Conservation (phyloP, 768 basidiomycete species). For the Lanmaoa pseudosensibilis region DNA sequence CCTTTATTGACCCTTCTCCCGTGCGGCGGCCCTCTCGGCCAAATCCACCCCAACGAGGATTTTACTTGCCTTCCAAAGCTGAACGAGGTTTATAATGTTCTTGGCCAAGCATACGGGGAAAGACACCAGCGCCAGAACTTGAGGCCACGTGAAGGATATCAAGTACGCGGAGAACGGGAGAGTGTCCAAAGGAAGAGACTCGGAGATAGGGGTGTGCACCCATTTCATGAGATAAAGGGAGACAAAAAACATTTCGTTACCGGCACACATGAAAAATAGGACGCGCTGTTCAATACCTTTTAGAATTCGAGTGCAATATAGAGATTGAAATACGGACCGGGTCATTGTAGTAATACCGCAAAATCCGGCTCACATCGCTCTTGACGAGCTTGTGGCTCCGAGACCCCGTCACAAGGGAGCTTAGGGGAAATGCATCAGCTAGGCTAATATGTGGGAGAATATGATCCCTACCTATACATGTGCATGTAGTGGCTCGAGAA, state of each 20-base stretch:
- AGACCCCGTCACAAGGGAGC: slow-evolving; percentile 93
- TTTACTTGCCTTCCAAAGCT: slow-evolving; percentile 97
- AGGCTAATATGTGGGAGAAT: too few species aligned
- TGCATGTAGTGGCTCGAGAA: slow-evolving; percentile 99
- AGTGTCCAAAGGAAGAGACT: slow-evolving; percentile 14
- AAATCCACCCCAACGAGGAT: slow-evolving; percentile 92
- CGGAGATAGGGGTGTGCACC: slow-evolving; percentile 66
- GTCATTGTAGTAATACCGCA: slow-evolving; percentile 94
- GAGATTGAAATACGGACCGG: slow-evolving; percentile 53
- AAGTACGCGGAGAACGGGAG: slow-evolving; percentile 19
- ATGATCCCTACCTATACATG: slow-evolving; percentile 84
- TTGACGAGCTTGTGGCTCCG: slow-evolving; percentile 90
- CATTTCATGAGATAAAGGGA: slow-evolving; percentile 91
- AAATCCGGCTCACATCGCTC: slow-evolving; percentile 87
- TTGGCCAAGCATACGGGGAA: slow-evolving; percentile 74
- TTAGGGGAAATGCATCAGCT: slow-evolving; percentile 6
- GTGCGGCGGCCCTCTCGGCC: slow-evolving; percentile 73
- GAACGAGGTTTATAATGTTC: slow-evolving; percentile 93
- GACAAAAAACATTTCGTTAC: slow-evolving; percentile 96
- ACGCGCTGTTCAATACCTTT: slow-evolving; percentile 51
- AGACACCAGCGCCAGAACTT: slow-evolving; percentile 61
- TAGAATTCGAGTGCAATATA: not conserved
- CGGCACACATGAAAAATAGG: slow-evolving; percentile 90
- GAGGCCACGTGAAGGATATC: slow-evolving; percentile 67
- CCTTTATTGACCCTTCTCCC: slow-evolving; percentile 35